phyloP scores from a whole-genome alignment of 805 yeast species.

The Pichia pseudocactophila region DNA sequence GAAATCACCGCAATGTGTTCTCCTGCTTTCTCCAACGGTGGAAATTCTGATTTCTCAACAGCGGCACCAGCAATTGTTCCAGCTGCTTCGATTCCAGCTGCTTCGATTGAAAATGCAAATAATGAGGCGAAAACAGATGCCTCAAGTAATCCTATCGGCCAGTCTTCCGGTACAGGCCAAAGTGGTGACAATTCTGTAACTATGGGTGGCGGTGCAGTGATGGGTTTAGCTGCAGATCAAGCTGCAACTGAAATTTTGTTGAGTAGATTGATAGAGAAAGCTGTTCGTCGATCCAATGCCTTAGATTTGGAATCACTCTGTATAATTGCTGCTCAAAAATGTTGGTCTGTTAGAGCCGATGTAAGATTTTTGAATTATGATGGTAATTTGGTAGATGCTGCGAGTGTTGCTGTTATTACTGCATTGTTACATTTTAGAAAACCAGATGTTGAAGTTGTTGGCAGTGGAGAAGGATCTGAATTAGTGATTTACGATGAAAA shows the following conservation, averaged over 20 bases:
- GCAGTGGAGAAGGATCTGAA: slow-evolving; percentile 33
- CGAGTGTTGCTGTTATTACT: slow-evolving; percentile 84
- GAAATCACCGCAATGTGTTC: slow-evolving; percentile 90
- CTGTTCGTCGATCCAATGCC: slow-evolving; percentile 84
- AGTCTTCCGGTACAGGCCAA: neutral
- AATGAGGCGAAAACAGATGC: neutral
- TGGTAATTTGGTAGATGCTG: slow-evolving; percentile 87
- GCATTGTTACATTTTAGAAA: slow-evolving; percentile 75
- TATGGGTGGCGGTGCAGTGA: slow-evolving; percentile 9
- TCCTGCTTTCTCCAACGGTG: slow-evolving; percentile 66
- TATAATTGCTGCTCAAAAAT: slow-evolving; percentile 80
- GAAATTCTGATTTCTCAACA: slow-evolving; percentile 22
- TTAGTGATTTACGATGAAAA: slow-evolving; percentile 59
- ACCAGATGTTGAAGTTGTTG: slow-evolving; percentile 72
- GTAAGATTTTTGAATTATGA: slow-evolving; percentile 83
- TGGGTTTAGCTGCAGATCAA: slow-evolving; percentile 25
- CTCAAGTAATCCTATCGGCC: slow-evolving; percentile 1
- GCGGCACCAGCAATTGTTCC: slow-evolving; percentile 9
- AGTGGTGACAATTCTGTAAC: slow-evolving; percentile 1
- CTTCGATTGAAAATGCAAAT: neutral
- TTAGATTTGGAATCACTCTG: slow-evolving; percentile 85
- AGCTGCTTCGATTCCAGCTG: slow-evolving; percentile 3
- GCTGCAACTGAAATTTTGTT: slow-evolving; percentile 78
- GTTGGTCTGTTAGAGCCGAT: slow-evolving; percentile 89
- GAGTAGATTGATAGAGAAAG: slow-evolving; percentile 79